These are phyloP conservation scores for Pseudonitzschia delicatissima DNA, from an alignment of 108 stramenopile genomes.

Conservation along the genomic window DNA sequence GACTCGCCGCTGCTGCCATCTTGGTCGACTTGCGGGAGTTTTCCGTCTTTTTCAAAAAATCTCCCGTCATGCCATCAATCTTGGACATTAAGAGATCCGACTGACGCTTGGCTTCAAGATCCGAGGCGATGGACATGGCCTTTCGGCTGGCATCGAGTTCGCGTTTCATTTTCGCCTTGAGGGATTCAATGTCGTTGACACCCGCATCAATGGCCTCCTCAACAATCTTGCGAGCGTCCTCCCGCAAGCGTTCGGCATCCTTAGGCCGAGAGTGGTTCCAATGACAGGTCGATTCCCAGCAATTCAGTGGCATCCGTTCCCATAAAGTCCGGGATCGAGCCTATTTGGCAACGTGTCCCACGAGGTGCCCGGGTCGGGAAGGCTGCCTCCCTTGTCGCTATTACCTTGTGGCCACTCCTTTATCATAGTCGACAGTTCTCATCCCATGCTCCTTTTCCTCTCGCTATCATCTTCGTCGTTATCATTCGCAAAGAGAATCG, in stretches of 20 bases:
- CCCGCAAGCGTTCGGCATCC: slow-evolving; percentile 53
- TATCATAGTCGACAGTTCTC: slow-evolving; percentile 28
- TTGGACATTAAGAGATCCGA: slow-evolving; percentile 53
- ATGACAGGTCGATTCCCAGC: slow-evolving; percentile 38
- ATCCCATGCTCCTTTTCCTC: slow-evolving; percentile 23
- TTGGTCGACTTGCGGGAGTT: slow-evolving; percentile 36
- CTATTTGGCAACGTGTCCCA: slow-evolving; percentile 22
- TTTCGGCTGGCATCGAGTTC: slow-evolving; percentile 37
- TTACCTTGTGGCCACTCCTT: slow-evolving; percentile 17
- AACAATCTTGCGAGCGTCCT: slow-evolving; percentile 44
- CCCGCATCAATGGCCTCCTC: slow-evolving; percentile 50
- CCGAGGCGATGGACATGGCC: slow-evolving; percentile 38
- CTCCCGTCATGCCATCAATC: slow-evolving; percentile 56
- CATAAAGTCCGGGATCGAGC: slow-evolving; percentile 1
- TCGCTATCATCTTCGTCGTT: slow-evolving; percentile 9
- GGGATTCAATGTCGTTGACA: slow-evolving; percentile 56
- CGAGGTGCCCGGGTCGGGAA: slow-evolving; percentile 22
- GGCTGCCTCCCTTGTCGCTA: not conserved
- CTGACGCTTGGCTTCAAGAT: slow-evolving; percentile 36
- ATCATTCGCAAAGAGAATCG: not conserved
- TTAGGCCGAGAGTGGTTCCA: slow-evolving; percentile 42
- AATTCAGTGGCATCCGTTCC: slow-evolving; percentile 18
- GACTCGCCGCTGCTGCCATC: slow-evolving; percentile 54
- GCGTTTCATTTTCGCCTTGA: slow-evolving; percentile 40
- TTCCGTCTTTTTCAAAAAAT: slow-evolving; percentile 49